Evolutionary conservation across 306 rosid species (phyloP).

Genomic region (Argentina anserina): DNA sequence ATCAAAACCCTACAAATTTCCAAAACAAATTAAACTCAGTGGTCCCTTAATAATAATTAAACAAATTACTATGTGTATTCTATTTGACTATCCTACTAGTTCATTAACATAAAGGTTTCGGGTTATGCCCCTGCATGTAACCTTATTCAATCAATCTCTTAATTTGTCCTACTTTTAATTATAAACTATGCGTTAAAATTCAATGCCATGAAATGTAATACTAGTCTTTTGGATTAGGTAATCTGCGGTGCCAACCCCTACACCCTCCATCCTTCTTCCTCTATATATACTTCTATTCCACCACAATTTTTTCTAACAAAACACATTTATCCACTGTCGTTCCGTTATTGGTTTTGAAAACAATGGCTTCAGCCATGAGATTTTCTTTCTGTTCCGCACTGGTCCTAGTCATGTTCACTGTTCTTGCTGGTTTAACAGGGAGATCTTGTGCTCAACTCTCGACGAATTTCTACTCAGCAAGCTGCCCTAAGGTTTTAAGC

Average conservation of each 20-base stretch:
- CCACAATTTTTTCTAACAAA: neutral
- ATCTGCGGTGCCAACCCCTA: neutral
- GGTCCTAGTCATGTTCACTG: slow-evolving; percentile 1
- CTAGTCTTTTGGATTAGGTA: slow-evolving; percentile 4
- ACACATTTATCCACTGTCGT: neutral
- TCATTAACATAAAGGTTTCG: neutral
- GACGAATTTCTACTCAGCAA: slow-evolving; percentile 38
- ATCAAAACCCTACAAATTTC: neutral
- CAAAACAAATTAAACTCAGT: neutral
- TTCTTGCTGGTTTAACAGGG: slow-evolving; percentile 30
- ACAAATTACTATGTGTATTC: neutral
- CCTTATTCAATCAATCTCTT: neutral
- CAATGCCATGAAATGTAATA: neutral
- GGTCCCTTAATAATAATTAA: neutral
- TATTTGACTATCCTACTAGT: neutral
- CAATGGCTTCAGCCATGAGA: slow-evolving; percentile 1
- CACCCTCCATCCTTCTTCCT: neutral
- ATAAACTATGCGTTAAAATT: neutral
- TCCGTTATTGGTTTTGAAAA: neutral
- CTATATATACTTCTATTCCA: slow-evolving; percentile 1
- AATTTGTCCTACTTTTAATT: neutral
- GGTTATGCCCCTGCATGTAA: neutral
- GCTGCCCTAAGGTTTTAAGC: slow-evolving; percentile 51
- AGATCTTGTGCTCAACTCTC: slow-evolving; percentile 50
- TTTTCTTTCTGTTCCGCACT: neutral